phyloP scores from a whole-genome alignment of 148 eudicot species.

The Amaranthus cruentus region DNA sequence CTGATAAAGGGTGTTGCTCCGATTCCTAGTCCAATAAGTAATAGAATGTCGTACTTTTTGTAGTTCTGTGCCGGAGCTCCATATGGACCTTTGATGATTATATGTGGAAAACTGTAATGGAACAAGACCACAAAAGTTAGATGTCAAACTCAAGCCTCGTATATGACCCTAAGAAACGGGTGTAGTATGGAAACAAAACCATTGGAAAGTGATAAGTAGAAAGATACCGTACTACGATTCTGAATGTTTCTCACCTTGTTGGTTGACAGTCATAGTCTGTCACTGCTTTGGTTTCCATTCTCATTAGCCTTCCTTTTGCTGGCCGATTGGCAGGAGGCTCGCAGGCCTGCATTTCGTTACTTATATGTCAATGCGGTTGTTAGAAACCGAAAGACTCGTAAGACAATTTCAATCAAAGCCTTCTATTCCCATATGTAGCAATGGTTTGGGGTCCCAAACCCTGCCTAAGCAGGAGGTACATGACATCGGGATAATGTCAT shows the following conservation, averaged over 20 bases:
- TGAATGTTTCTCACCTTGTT: conserved; percentile 34
- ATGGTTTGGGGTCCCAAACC: too few relatives aligned
- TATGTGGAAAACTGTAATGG: conserved; percentile 57
- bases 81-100: conserved; percentile 83
- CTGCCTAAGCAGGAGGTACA: too few relatives aligned
- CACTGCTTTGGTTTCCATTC: conserved; percentile 60
- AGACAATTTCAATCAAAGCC: too few relatives aligned
- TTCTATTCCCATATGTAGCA: too few relatives aligned
- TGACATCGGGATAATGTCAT: neutral
- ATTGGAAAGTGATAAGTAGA: neutral
- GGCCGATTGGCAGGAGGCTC: conserved; percentile 39
- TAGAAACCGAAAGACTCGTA: neutral
- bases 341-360: conserved; percentile 47
- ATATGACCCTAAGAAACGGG: too few relatives aligned
- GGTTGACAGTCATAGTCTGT: conserved; percentile 33
- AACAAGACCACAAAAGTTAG: neutral
- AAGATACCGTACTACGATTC: neutral
- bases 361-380: conserved; percentile 1
- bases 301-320: conserved; percentile 51
- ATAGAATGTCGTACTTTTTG: conserved; percentile 71
- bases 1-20: conserved; percentile 98
- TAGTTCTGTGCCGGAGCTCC: conserved; percentile 97
- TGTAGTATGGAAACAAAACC: neutral
- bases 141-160: too few relatives aligned
- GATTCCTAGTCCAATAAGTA: conserved; percentile 87